Evolutionary conservation across 345 rosid species (phyloP).

Genomic region (Pistacia integerrima): DNA sequence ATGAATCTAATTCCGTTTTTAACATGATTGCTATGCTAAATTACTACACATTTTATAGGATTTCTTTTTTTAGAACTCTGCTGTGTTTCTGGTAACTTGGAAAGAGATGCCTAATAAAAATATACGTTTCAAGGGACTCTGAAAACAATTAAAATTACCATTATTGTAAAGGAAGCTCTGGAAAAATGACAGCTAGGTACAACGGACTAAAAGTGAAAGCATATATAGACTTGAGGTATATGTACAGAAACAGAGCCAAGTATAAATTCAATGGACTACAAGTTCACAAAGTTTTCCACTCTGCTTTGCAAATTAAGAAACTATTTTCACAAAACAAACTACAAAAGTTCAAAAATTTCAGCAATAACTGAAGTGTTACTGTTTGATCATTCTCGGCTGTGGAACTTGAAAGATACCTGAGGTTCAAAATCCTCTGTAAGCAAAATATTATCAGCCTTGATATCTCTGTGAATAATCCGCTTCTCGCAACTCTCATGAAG

Average conservation of each 20-base stretch:
- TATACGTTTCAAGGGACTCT: not conserved
- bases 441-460: slow-evolving; percentile 90
- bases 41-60: not conserved
- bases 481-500: slow-evolving; percentile 83
- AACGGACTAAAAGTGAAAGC: too few species aligned
- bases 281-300: not conserved
- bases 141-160: not conserved
- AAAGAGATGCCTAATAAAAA: not conserved
- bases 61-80: not conserved
- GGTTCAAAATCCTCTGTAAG: slow-evolving; percentile 87
- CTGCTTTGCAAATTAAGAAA: not conserved
- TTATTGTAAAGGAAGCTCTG: not conserved
- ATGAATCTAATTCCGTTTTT: not conserved
- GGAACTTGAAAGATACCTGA: slow-evolving; percentile 55
- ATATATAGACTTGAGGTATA: not conserved
- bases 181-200: not conserved
- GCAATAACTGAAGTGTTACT: not conserved
- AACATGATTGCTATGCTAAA: not conserved
- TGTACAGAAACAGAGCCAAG: too few species aligned
- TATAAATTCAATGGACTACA: not conserved
- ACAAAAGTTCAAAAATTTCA: slow-evolving; percentile 4
- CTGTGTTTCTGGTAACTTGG: not conserved
- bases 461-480: slow-evolving; percentile 94
- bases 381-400: slow-evolving; percentile 9
- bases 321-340: not conserved